Conservation (phyloP, 208 protist genomes). For the Herpetomonas samuelpessoai region DNA sequence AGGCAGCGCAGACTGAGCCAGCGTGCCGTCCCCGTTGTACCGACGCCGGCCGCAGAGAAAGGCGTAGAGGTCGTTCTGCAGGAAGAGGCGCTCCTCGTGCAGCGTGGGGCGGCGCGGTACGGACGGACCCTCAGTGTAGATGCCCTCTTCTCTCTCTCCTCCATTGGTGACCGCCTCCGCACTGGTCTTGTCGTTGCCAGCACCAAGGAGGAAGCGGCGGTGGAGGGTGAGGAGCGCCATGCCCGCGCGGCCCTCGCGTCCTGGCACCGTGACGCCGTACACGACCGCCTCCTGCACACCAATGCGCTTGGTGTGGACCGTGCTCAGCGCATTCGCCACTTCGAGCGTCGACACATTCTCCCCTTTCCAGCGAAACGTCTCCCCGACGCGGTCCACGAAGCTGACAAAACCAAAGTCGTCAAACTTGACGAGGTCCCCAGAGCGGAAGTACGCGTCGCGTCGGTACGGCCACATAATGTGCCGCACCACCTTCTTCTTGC, state of each 20-base stretch:
- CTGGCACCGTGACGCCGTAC: constrained; percentile 57
- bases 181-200: not conserved
- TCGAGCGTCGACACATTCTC: constrained; percentile 81
- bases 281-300: constrained; percentile 56
- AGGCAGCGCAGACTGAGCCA: constrained; percentile 25
- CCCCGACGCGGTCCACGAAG: constrained; percentile 77
- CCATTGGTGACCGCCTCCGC: too few species aligned
- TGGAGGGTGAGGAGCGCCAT: constrained; percentile 60
- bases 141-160: too few species aligned
- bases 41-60: constrained; percentile 18
- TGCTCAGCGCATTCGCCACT: constrained; percentile 50
- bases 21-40: constrained; percentile 17
- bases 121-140: not conserved
- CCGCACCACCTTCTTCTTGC: constrained; percentile 36
- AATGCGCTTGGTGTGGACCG: constrained; percentile 18
- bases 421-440: constrained; percentile 56
- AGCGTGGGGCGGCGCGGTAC: constrained; percentile 5
- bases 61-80: constrained; percentile 42
- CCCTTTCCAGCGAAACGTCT: constrained; percentile 83
- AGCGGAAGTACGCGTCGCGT: constrained; percentile 62
- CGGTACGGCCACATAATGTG: constrained; percentile 48
- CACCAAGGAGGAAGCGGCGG: not conserved
- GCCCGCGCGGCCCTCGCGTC: constrained; percentile 52
- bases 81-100: constrained; percentile 32
- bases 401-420: constrained; percentile 60